phyloP scores from a whole-genome alignment of 1,139 yeast genomes.

The Magnusiomyces magnusii region DNA sequence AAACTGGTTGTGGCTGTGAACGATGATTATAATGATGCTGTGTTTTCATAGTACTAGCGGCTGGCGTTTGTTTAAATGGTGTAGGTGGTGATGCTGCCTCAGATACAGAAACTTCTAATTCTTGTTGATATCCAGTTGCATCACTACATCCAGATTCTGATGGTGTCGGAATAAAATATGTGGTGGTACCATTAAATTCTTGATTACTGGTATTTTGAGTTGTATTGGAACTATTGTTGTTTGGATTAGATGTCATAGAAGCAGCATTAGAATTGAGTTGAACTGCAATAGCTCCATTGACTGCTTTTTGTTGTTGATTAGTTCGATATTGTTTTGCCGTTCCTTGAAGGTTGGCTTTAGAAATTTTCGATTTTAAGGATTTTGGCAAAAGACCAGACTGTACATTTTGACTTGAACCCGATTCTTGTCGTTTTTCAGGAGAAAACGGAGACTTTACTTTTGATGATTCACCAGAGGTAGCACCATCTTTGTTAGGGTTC shows the following conservation, averaged over 20 bases:
- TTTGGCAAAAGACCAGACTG: background rate
- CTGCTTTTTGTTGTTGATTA: slow-evolving; percentile 1
- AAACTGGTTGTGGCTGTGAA: background rate
- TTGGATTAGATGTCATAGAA: background rate
- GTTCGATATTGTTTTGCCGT: background rate
- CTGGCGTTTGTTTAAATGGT: background rate
- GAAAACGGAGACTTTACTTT: background rate
- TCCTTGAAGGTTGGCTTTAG: background rate
- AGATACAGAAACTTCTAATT: slow-evolving; percentile 5
- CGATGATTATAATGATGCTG: background rate
- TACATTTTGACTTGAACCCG: background rate
- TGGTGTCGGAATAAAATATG: slow-evolving; percentile 27
- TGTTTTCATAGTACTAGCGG: background rate
- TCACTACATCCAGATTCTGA: slow-evolving; percentile 27
- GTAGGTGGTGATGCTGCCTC: background rate
- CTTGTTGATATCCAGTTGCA: slow-evolving; percentile 10
- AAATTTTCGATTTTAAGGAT: background rate
- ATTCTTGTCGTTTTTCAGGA: background rate
- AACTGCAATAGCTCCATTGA: background rate
- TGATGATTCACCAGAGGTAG: background rate
- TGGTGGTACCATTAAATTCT: slow-evolving; percentile 7
- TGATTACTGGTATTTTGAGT: background rate
- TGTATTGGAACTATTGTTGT: background rate
- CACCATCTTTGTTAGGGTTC: background rate
- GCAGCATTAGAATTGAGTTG: background rate